These are phyloP conservation scores for Cladosporium velox DNA, from an alignment of 2,329 filamentous ascomycete genomes.

Conservation along the genomic window DNA sequence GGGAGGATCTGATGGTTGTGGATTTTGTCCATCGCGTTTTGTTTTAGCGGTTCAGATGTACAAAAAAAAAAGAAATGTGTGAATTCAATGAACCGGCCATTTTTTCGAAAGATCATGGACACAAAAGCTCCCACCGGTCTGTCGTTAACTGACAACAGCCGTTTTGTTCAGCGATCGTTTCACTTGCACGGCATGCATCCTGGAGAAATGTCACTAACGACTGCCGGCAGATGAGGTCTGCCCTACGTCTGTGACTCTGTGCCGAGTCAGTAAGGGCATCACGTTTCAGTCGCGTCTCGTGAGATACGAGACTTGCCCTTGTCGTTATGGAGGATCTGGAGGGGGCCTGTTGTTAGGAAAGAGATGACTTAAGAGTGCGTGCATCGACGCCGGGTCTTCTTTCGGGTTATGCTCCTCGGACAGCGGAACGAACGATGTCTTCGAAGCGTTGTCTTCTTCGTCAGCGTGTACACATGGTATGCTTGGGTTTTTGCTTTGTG, in stretches of 20 bases:
- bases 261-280: not conserved
- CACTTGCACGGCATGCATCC: not conserved
- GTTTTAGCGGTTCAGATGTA: not conserved
- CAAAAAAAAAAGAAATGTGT: not conserved
- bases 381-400: no score
- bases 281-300: not conserved
- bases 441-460: no score
- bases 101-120: not conserved
- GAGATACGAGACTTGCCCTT: not conserved
- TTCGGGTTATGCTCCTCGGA: no score
- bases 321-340: not conserved
- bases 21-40: not conserved
- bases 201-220: not conserved
- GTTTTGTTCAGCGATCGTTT: not conserved
- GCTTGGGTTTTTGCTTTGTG: not conserved
- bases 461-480: no score
- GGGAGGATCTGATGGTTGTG: not conserved
- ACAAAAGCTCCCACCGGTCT: not conserved
- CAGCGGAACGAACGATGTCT: no score
- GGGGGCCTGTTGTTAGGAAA: no score
- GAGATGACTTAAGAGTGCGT: no score
- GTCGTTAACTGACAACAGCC: not conserved
- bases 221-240: not conserved
- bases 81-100: not conserved
- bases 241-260: not conserved